A percentile compares a stretch with the other conserved stretches of the same genome.
Evolutionary conservation across 1,139 yeast genomes (phyloP).

Genomic region (Hansenula sp.): DNA sequence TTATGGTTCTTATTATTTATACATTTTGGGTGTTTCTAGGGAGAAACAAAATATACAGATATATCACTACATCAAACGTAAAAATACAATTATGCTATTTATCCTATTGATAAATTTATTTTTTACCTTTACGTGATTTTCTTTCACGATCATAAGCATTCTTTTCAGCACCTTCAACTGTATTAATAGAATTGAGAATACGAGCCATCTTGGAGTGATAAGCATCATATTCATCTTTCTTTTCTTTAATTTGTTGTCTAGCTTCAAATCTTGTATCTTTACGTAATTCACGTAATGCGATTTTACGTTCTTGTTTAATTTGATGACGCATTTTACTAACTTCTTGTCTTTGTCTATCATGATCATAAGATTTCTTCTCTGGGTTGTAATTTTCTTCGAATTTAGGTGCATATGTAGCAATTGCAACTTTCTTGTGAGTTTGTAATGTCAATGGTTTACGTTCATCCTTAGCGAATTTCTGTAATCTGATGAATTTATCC

Average conservation of each 20-base stretch:
- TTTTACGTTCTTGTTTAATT: constrained; percentile 87
- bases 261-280: constrained; percentile 85
- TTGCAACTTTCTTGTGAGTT: constrained; percentile 79
- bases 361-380: constrained; percentile 87
- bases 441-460: constrained; percentile 81
- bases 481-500: constrained; percentile 43
- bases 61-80: no score
- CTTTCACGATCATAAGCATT: constrained; percentile 87
- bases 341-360: constrained; percentile 78
- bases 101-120: constrained; percentile 15
- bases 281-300: constrained; percentile 84
- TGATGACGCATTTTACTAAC: constrained; percentile 76
- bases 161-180: constrained; percentile 92
- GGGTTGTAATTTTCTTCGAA: constrained; percentile 96
- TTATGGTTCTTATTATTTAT: background rate
- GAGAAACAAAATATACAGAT: no score
- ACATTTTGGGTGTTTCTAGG: background rate
- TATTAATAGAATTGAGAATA: constrained; percentile 79
- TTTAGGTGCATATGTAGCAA: constrained; percentile 83
- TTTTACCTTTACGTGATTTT: constrained; percentile 53
- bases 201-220: constrained; percentile 89
- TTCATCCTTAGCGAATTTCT: constrained; percentile 44
- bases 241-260: constrained; percentile 75
- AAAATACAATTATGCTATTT: no score
- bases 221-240: constrained; percentile 67